phyloP scores from a whole-genome alignment of 129 eudicot genomes.

The Chrysanthemum lavandulifolium region DNA sequence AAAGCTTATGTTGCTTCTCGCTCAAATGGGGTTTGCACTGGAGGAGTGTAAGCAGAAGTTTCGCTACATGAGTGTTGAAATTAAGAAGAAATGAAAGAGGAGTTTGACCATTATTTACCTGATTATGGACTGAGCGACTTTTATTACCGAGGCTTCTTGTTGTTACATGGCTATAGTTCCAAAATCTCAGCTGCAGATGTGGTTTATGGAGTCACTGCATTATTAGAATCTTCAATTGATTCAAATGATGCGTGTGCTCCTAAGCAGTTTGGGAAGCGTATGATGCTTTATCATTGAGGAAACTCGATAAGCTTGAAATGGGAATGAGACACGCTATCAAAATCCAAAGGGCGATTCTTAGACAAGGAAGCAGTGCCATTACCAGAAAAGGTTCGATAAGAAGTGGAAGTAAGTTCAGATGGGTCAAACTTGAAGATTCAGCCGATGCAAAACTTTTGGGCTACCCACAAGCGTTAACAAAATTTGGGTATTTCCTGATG shows the following conservation, averaged over 20 bases:
- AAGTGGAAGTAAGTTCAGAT: conserved; percentile 89
- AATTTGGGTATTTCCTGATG: conserved; percentile 88
- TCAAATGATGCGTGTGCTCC: conserved; percentile 71
- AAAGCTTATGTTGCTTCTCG: conserved; percentile 85
- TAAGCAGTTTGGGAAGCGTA: conserved; percentile 84
- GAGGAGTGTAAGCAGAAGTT: conserved; percentile 89
- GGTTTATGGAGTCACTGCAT: conserved; percentile 89
- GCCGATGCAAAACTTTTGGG: conserved; percentile 73
- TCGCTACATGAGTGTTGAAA: conserved; percentile 79
- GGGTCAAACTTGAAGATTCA: conserved; percentile 96
- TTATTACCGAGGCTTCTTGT: conserved; percentile 84
- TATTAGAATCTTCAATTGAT: conserved; percentile 68
- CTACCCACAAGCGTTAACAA: conserved; percentile 90
- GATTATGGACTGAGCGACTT: conserved; percentile 94
- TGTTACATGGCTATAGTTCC: conserved; percentile 80
- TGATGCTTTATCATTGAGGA: conserved; percentile 78
- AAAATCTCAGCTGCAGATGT: conserved; percentile 95
- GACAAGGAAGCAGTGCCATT: conserved; percentile 93
- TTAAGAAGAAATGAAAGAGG: conserved; percentile 81
- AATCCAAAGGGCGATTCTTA: conserved; percentile 85
- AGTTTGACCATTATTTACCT: conserved; percentile 80
- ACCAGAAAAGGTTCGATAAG: conserved; percentile 83
- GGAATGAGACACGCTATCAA: conserved; percentile 98
- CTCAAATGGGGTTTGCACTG: conserved; percentile 95
- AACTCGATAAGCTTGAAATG: conserved; percentile 66